A percentile compares a stretch with the other conserved stretches of the same genome.
phyloP scores from a whole-genome alignment of 148 eudicot genomes.

The Mesembryanthemum crystallinum region DNA sequence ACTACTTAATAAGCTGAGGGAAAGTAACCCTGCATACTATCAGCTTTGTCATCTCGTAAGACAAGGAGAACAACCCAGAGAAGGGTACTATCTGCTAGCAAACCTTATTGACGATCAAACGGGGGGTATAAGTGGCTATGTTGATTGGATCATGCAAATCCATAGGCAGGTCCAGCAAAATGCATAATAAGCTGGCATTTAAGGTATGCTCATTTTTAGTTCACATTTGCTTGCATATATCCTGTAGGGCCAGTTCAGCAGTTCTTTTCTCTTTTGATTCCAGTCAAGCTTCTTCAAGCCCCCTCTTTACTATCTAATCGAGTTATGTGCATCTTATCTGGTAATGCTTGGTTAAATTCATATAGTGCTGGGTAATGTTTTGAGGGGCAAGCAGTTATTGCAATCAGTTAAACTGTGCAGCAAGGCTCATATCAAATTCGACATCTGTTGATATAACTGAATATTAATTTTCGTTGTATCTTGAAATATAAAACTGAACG shows the following conservation, averaged over 20 bases:
- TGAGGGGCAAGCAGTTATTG: not conserved
- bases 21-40: conserved; percentile 64
- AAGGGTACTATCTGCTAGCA: conserved; percentile 76
- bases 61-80: conserved; percentile 97
- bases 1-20: conserved; percentile 56
- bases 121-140: conserved; percentile 71
- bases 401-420: not conserved
- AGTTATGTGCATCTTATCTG: not conserved
- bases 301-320: not conserved
- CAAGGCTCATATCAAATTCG: not conserved
- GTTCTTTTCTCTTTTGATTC: not conserved
- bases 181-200: conserved; percentile 51
- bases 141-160: conserved; percentile 77
- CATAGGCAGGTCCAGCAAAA: conserved; percentile 84
- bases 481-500: not conserved
- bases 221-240: not conserved
- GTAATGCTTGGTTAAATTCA: not conserved
- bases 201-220: conserved; percentile 8
- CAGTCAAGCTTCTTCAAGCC: not conserved
- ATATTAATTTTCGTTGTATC: not conserved
- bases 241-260: not conserved
- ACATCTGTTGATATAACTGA: not conserved
- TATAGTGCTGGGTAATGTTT: not conserved
- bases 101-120: conserved; percentile 88
- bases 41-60: conserved; percentile 85